These are phyloP conservation scores for Neofusicoccum kwambonambiense DNA, from an alignment of 2,329 filamentous ascomycete species.

Conservation along the genomic window DNA sequence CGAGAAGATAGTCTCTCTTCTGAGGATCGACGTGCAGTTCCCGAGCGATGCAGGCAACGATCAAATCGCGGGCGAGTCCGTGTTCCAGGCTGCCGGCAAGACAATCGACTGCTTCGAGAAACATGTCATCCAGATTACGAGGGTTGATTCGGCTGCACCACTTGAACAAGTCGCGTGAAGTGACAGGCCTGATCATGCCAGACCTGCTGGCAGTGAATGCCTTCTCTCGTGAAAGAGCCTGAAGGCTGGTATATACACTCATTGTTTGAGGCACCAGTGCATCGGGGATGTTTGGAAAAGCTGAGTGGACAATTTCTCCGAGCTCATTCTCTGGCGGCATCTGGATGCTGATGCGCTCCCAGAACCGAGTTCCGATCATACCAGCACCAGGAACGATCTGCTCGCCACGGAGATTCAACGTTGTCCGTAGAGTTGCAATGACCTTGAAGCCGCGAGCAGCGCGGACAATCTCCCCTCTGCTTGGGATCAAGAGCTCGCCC, in stretches of 20 bases:
- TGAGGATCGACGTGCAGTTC: conserved; percentile 85
- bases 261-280: conserved; percentile 55
- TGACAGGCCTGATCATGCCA: conserved; percentile 61
- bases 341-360: conserved; percentile 72
- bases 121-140: conserved; percentile 75
- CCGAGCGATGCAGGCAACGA: conserved; percentile 74
- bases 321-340: conserved; percentile 69
- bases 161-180: conserved; percentile 80
- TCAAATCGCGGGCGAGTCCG: conserved; percentile 55
- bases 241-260: conserved; percentile 53
- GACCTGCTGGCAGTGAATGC: conserved; percentile 53
- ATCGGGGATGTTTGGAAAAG: conserved; percentile 31
- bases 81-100: conserved; percentile 81
- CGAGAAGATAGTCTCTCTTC: conserved; percentile 73
- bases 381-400: conserved; percentile 65
- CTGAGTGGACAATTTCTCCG: conserved; percentile 57
- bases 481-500: conserved; percentile 86
- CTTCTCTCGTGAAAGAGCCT: conserved; percentile 40
- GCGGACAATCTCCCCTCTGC: conserved; percentile 78
- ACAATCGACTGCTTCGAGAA: conserved; percentile 89
- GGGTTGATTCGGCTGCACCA: conserved; percentile 77
- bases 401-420: conserved; percentile 63
- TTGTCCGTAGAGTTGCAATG: conserved; percentile 83
- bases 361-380: conserved; percentile 82
- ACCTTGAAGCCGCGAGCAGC: conserved; percentile 85